A percentile compares a stretch with the other conserved stretches of the same genome.
phyloP scores from a whole-genome alignment of 768 basidiomycete genomes.

The Lactifluus hygrophoroides region DNA sequence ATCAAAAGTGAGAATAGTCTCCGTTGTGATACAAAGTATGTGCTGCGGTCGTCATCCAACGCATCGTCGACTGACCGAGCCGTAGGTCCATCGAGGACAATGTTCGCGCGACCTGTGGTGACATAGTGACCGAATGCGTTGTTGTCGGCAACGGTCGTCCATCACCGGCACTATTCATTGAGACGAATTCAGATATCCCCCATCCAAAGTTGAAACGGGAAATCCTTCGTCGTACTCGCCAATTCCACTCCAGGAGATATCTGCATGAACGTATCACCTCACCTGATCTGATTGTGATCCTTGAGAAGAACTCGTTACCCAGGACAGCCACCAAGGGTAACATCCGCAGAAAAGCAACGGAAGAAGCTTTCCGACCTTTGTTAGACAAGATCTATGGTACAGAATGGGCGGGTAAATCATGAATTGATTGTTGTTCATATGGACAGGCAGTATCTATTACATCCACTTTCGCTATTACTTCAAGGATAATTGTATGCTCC shows the following conservation, averaged over 20 bases:
- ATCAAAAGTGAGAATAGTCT: constrained; percentile 75
- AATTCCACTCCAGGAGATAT: constrained; percentile 68
- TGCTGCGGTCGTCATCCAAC: neutral
- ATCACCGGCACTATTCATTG: constrained; percentile 68
- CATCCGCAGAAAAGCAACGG: constrained; percentile 67
- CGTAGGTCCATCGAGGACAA: constrained; percentile 69
- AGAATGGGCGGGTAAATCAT: constrained; percentile 8
- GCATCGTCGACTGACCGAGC: neutral
- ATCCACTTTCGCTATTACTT: neutral
- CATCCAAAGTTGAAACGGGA: constrained; percentile 55
- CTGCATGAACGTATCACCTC: constrained; percentile 69
- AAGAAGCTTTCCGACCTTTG: constrained; percentile 48
- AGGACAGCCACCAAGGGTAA: constrained; percentile 78
- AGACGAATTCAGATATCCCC: constrained; percentile 43
- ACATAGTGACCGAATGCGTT: constrained; percentile 62
- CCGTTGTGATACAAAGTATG: constrained; percentile 66
- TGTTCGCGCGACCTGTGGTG: constrained; percentile 52
- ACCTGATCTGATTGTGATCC: constrained; percentile 57
- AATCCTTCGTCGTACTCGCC: constrained; percentile 62
- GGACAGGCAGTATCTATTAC: constrained; percentile 3
- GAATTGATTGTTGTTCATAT: neutral
- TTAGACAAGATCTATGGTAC: constrained; percentile 51
- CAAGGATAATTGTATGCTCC: neutral
- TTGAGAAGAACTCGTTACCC: constrained; percentile 57
- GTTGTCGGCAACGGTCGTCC: constrained; percentile 72